Conservation (phyloP, 108 stramenopile species). For the Skeletonema tropicum region DNA sequence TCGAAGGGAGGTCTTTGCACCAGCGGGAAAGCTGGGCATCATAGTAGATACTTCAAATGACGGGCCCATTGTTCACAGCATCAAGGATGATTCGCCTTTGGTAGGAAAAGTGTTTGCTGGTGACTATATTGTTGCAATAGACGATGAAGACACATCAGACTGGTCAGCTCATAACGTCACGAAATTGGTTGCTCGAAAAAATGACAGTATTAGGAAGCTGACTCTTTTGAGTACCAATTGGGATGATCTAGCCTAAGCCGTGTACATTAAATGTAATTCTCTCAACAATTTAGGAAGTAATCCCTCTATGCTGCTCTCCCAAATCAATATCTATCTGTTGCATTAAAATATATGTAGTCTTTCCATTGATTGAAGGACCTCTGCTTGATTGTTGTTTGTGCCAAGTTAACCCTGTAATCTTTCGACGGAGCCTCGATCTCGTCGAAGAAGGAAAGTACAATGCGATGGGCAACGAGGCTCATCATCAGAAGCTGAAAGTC, state of each 20-base stretch:
- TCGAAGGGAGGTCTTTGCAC: constrained; percentile 52
- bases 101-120: constrained; percentile 62
- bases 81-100: constrained; percentile 60
- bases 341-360: no score
- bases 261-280: not conserved
- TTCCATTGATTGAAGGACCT: no score
- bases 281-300: no score
- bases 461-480: no score
- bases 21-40: constrained; percentile 83
- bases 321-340: no score
- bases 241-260: not conserved
- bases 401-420: no score
- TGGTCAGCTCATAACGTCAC: constrained; percentile 78
- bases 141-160: constrained; percentile 68
- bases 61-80: constrained; percentile 73
- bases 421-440: no score
- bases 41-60: constrained; percentile 79
- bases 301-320: no score
- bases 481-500: no score
- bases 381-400: no score
- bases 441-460: no score
- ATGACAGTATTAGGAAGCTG: not conserved
- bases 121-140: constrained; percentile 78
- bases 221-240: not conserved
- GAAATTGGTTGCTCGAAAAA: constrained; percentile 58